These are phyloP conservation scores for Crithidia sp. DNA, from an alignment of 208 protist species.

Conservation along the genomic window DNA sequence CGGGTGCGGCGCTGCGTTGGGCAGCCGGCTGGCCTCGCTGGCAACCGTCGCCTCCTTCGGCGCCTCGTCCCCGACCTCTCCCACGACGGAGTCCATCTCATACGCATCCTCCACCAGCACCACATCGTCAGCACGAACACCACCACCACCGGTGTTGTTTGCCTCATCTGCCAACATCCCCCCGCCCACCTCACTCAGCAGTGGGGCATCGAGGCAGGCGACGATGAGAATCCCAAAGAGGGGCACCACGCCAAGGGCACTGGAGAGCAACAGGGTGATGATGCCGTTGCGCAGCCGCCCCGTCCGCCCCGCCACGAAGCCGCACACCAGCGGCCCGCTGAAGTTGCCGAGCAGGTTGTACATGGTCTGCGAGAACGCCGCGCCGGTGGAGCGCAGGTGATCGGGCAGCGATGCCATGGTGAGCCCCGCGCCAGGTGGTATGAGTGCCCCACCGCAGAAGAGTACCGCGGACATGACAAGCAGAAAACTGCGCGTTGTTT, in stretches of 20 bases:
- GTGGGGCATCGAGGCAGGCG: constrained; percentile 23
- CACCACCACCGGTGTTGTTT: background rate
- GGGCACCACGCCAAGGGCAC: constrained; percentile 65
- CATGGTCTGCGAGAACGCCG: constrained; percentile 83
- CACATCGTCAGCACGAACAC: background rate
- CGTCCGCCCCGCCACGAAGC: constrained; percentile 67
- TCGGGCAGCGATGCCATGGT: constrained; percentile 78
- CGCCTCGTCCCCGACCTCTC: constrained; percentile 9
- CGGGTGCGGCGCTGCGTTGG: background rate
- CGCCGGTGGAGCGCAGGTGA: constrained; percentile 61
- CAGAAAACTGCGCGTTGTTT: constrained; percentile 66
- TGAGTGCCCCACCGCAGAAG: constrained; percentile 87
- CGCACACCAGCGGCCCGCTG: constrained; percentile 86
- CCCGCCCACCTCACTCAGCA: constrained; percentile 3
- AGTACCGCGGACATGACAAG: constrained; percentile 84
- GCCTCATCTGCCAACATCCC: background rate
- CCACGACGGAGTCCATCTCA: constrained; percentile 11
- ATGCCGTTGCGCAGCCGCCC: constrained; percentile 81
- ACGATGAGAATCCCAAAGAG: constrained; percentile 53
- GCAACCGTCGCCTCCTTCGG: background rate
- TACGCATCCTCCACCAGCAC: background rate
- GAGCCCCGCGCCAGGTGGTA: constrained; percentile 78
- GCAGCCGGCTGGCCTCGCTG: background rate
- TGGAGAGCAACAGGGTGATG: constrained; percentile 67
- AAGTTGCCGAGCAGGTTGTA: constrained; percentile 92